phyloP scores from a whole-genome alignment of 331 rosid genomes.

The Prunus yedoensis region DNA sequence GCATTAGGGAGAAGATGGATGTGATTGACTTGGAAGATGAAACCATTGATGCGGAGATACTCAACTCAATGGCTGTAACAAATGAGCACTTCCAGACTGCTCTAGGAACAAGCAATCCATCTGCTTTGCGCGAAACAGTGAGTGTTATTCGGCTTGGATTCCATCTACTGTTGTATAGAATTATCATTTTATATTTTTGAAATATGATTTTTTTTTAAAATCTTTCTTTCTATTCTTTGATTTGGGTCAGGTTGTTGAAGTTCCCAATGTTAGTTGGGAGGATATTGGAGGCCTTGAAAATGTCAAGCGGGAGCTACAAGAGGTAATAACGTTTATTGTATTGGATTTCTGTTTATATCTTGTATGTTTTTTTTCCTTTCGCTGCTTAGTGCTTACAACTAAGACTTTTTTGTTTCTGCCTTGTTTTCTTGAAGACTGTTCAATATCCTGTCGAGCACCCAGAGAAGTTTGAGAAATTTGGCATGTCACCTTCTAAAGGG shows the following conservation, averaged over 20 bases:
- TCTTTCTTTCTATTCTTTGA: background rate
- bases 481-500: slow-evolving; percentile 84
- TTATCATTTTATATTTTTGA: background rate
- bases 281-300: slow-evolving; percentile 77
- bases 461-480: slow-evolving; percentile 65
- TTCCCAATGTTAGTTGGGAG: slow-evolving; percentile 59
- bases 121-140: slow-evolving; percentile 61
- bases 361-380: background rate
- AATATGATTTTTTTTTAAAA: background rate
- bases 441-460: slow-evolving; percentile 83
- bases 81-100: slow-evolving; percentile 67
- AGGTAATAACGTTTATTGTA: slow-evolving; percentile 33
- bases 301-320: slow-evolving; percentile 76
- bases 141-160: slow-evolving; percentile 9
- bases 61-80: slow-evolving; percentile 53
- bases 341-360: background rate
- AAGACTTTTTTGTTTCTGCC: slow-evolving; percentile 1
- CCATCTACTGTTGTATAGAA: background rate
- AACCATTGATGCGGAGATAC: slow-evolving; percentile 53
- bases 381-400: background rate
- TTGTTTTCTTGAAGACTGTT: slow-evolving; percentile 48
- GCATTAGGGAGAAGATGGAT: slow-evolving; percentile 68
- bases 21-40: slow-evolving; percentile 62
- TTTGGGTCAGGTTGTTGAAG: slow-evolving; percentile 55
- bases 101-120: slow-evolving; percentile 64